Conservation (phyloP, 2,329 filamentous ascomycete species). For the Pseudogymnoascus sp. region DNA sequence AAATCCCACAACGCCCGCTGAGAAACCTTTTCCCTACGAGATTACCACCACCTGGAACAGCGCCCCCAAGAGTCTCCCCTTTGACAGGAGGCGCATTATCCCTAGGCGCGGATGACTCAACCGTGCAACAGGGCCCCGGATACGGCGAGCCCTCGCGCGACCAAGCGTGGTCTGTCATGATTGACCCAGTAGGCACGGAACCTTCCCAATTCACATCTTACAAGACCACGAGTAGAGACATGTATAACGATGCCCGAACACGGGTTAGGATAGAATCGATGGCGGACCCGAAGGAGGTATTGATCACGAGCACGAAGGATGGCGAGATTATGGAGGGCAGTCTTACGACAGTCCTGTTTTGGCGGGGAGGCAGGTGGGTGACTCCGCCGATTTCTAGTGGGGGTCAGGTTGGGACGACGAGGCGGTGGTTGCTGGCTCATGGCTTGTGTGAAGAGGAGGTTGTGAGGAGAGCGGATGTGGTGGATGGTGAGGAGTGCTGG, state of each 20-base stretch:
- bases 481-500: conserved; percentile 72
- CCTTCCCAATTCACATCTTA: conserved; percentile 64
- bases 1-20: conserved; percentile 33
- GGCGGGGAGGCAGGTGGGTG: conserved; percentile 63
- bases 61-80: conserved; percentile 18
- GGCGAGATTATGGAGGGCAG: conserved; percentile 77
- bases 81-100: conserved; percentile 23
- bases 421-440: conserved; percentile 70
- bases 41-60: conserved; percentile 39
- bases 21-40: conserved; percentile 49
- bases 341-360: conserved; percentile 75
- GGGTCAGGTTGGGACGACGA: conserved; percentile 73
- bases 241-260: conserved; percentile 63
- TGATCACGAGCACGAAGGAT: conserved; percentile 55
- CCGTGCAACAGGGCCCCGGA: not conserved
- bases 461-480: conserved; percentile 50
- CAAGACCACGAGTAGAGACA: conserved; percentile 70
- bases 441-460: conserved; percentile 61
- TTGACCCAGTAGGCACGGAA: conserved; percentile 44
- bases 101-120: conserved; percentile 16
- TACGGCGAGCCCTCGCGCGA: conserved; percentile 20
- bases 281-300: conserved; percentile 56
- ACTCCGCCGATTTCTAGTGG: conserved; percentile 72
- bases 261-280: conserved; percentile 45
- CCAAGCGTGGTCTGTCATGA: conserved; percentile 37